phyloP scores from a whole-genome alignment of 2,329 filamentous ascomycete genomes.

The Trichoderma sp. region DNA sequence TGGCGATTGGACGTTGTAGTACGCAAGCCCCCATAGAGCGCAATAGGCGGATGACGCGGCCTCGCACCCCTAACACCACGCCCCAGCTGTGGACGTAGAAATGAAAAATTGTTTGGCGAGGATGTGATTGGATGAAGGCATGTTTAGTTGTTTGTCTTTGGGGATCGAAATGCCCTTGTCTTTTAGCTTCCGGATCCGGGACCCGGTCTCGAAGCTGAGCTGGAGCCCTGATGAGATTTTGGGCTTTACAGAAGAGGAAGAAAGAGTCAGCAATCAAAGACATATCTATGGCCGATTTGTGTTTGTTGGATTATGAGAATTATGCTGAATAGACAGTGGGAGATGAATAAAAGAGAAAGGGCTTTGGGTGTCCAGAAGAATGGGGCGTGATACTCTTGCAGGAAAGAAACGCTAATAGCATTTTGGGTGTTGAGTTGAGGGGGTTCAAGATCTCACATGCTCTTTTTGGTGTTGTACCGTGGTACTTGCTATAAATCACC shows the following conservation, averaged over 20 bases:
- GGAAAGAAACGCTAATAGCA: not conserved
- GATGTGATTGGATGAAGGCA: constrained; percentile 10
- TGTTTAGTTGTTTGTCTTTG: not conserved
- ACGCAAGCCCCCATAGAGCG: constrained; percentile 16
- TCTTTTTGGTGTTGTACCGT: not conserved
- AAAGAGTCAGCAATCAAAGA: not conserved
- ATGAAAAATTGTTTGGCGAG: not conserved
- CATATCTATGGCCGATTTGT: not conserved
- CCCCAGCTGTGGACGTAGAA: constrained; percentile 18
- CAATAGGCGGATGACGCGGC: constrained; percentile 21
- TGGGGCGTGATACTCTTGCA: not conserved
- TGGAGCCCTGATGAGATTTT: not conserved
- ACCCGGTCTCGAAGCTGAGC: not conserved
- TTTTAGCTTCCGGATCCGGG: not conserved
- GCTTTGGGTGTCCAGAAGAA: not conserved
- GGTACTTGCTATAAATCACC: not conserved
- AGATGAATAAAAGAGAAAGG: not conserved
- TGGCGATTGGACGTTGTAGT: constrained; percentile 15
- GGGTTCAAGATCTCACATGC: not conserved
- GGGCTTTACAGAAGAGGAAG: not conserved
- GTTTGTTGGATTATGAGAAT: not conserved
- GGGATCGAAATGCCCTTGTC: not conserved
- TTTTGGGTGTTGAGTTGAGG: not conserved
- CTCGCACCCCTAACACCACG: constrained; percentile 16
- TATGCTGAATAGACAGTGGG: not conserved